Evolutionary conservation across 2,329 filamentous ascomycete species (phyloP).

Genomic region (Trichoderma sp.): DNA sequence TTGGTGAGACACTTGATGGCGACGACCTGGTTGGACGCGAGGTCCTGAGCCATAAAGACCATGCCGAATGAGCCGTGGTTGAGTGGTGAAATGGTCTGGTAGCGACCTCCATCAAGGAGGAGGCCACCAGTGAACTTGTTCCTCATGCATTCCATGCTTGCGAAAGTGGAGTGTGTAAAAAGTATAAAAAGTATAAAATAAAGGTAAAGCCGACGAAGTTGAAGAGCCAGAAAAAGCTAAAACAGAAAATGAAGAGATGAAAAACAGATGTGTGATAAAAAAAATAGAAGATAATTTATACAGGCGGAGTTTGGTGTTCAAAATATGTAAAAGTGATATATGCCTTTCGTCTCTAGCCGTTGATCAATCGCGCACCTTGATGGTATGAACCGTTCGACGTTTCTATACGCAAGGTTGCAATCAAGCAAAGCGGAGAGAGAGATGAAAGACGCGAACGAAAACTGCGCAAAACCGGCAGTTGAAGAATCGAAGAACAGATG

Average conservation of each 20-base stretch:
- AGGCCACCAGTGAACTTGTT: constrained; percentile 78
- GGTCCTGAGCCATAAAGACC: constrained; percentile 91
- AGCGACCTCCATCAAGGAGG: constrained; percentile 79
- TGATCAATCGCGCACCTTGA: constrained; percentile 20
- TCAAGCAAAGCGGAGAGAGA: background rate
- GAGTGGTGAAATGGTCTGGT: constrained; percentile 87
- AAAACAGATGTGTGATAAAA: constrained; percentile 16
- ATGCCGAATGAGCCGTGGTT: constrained; percentile 99
- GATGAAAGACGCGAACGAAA: constrained; percentile 25
- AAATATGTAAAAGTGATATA: constrained; percentile 30
- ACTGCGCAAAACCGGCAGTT: constrained; percentile 28
- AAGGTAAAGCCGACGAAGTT: constrained; percentile 29
- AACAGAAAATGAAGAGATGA: background rate
- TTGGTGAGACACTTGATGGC: constrained; percentile 98
- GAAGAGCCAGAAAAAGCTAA: constrained; percentile 27
- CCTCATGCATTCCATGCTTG: constrained; percentile 79
- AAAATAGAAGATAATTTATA: constrained; percentile 36
- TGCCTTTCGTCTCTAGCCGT: constrained; percentile 26
- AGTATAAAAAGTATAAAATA: constrained; percentile 22
- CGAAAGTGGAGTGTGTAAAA: constrained; percentile 28
- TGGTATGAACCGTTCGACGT: constrained; percentile 22
- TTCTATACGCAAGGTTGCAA: constrained; percentile 21
- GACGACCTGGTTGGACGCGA: constrained; percentile 75
- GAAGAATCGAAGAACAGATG: constrained; percentile 30
- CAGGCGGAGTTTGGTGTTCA: constrained; percentile 30